Evolutionary conservation across 768 basidiomycete genomes (phyloP).

Genomic region (Mycena galericulata): DNA sequence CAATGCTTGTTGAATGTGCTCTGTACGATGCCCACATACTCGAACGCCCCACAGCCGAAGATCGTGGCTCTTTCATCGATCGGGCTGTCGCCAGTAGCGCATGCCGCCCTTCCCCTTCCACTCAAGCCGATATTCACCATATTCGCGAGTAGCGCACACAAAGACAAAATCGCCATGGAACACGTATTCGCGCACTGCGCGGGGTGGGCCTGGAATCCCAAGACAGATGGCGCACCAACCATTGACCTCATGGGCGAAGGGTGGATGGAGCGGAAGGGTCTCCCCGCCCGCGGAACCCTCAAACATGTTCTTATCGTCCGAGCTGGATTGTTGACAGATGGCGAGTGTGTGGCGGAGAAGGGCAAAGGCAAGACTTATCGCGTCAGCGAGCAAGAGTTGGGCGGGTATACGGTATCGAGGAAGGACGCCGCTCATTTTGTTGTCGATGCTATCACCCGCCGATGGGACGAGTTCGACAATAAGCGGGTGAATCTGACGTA

Average conservation of each 20-base stretch:
- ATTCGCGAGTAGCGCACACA: constrained; percentile 60
- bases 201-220: constrained; percentile 62
- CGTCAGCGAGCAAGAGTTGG: constrained; percentile 56
- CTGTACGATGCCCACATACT: constrained; percentile 58
- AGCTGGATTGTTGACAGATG: constrained; percentile 70
- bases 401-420: constrained; percentile 1
- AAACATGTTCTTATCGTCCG: constrained; percentile 61
- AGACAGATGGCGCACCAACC: constrained; percentile 52
- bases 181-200: constrained; percentile 59
- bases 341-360: constrained; percentile 58
- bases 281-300: constrained; percentile 58
- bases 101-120: constrained; percentile 57
- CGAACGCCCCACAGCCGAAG: constrained; percentile 52
- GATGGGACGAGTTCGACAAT: constrained; percentile 67
- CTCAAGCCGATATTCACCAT: constrained; percentile 63
- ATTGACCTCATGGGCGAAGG: constrained; percentile 55
- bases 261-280: constrained; percentile 54
- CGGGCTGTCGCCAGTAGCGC: constrained; percentile 62
- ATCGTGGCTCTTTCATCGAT: constrained; percentile 65
- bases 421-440: constrained; percentile 52
- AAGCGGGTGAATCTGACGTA: constrained; percentile 64
- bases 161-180: constrained; percentile 74
- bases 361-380: constrained; percentile 58
- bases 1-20: constrained; percentile 67
- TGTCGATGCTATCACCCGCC: constrained; percentile 55